A percentile compares a stretch with the other conserved stretches of the same genome.
Evolutionary conservation across 768 basidiomycete species (phyloP).

Genomic region (Mycena vitilis): DNA sequence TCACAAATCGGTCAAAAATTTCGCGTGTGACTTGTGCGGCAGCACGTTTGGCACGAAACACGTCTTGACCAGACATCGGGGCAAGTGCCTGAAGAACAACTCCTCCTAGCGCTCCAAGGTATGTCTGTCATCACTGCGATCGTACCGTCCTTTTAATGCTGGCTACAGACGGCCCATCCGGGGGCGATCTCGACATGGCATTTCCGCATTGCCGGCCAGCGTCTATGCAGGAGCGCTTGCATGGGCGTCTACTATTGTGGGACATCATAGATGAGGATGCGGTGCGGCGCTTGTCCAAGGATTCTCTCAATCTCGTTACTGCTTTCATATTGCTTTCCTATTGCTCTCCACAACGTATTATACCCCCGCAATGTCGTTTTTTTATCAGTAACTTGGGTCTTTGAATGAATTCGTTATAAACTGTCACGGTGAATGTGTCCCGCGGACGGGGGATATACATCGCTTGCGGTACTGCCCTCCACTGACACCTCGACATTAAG

Average conservation of each 20-base stretch:
- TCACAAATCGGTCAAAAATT: constrained; percentile 12
- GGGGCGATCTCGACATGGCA: too few relatives aligned
- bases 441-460: constrained; percentile 9
- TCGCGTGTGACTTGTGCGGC: constrained; percentile 7
- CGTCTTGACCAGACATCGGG: neutral
- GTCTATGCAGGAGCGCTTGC: neutral
- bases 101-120: neutral
- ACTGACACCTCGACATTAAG: constrained; percentile 1
- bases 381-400: neutral
- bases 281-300: neutral
- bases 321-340: neutral
- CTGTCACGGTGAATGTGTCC: neutral
- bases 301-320: neutral
- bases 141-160: too few relatives aligned
- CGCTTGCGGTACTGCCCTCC: constrained; percentile 17
- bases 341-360: too few relatives aligned
- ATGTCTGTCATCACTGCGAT: neutral
- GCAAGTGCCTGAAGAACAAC: neutral
- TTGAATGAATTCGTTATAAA: neutral
- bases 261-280: neutral
- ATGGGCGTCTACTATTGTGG: neutral
- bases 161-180: too few relatives aligned
- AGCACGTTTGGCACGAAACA: constrained; percentile 8
- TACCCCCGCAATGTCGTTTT: neutral
- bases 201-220: neutral